Conservation (phyloP, 225 moss, liverwort and hornwort genomes). For the Marchantia paleacea region DNA sequence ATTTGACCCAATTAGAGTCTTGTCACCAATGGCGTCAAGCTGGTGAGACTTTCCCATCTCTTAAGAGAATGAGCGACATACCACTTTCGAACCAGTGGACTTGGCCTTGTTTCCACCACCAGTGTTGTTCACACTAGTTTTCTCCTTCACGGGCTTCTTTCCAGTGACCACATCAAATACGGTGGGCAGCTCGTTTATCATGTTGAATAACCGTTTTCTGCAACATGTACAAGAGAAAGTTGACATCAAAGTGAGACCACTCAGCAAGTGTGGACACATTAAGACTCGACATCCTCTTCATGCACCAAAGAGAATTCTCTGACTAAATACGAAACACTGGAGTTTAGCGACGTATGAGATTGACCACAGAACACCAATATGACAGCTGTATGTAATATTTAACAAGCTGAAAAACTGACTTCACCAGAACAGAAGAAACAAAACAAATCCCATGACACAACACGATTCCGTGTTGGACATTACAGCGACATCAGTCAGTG, state of each 20-base stretch:
- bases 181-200: constrained; percentile 50
- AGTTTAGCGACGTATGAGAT: background rate
- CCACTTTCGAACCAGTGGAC: constrained; percentile 44
- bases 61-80: background rate
- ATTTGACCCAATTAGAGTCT: background rate
- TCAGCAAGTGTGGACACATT: background rate
- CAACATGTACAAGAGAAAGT: background rate
- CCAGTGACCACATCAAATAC: constrained; percentile 48
- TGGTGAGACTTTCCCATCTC: background rate
- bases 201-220: constrained; percentile 45
- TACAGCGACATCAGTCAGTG: too few species aligned
- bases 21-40: background rate
- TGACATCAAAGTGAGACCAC: background rate
- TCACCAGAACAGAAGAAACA: too few species aligned
- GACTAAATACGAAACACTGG: background rate
- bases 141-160: constrained; percentile 47
- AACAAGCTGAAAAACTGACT: too few species aligned
- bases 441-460: too few species aligned
- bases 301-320: background rate
- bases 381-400: background rate
- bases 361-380: background rate
- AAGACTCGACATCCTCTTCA: background rate
- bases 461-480: too few species aligned
- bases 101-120: constrained; percentile 41
- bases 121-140: constrained; percentile 36